Percentiles rank a stretch among this genome's conserved stretches.
These are phyloP conservation scores for Cryptosporidium muris DNA, from an alignment of 169 alveolate genomes.

Conservation along the genomic window DNA sequence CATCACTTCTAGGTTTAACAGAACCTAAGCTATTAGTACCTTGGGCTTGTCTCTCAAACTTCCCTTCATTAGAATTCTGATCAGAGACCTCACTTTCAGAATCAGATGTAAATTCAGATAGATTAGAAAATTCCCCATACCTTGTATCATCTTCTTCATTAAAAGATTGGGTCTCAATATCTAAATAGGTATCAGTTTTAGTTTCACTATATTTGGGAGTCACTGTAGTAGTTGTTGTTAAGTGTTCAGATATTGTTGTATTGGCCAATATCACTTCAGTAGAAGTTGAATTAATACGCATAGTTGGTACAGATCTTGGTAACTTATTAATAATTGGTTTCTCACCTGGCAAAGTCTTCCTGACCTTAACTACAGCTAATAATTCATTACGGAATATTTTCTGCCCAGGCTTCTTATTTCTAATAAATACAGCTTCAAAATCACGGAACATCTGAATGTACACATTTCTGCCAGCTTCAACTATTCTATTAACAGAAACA, in stretches of 20 bases:
- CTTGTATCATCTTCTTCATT: not conserved
- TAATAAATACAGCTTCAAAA: slow-evolving; percentile 9
- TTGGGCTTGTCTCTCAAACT: not conserved
- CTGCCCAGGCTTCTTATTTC: slow-evolving; percentile 30
- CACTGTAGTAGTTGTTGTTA: not conserved
- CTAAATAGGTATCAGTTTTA: not conserved
- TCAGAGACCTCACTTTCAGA: not conserved
- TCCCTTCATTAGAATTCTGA: not conserved
- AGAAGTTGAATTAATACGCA: slow-evolving; percentile 11
- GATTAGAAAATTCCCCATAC: not conserved
- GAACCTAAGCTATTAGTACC: not conserved
- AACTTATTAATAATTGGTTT: slow-evolving; percentile 35
- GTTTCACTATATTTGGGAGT: not conserved
- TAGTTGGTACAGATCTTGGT: slow-evolving; percentile 69
- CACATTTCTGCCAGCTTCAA: slow-evolving; percentile 57
- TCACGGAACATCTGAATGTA: slow-evolving; percentile 53
- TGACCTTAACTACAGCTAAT: slow-evolving; percentile 23
- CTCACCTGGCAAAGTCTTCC: slow-evolving; percentile 48
- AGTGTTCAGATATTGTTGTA: not conserved
- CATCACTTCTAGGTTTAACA: not conserved
- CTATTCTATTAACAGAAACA: slow-evolving; percentile 56
- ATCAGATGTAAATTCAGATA: slow-evolving; percentile 45
- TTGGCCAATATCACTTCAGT: slow-evolving; percentile 16
- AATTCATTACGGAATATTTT: slow-evolving; percentile 23
- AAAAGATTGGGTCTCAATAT: not conserved